phyloP scores from a whole-genome alignment of 805 yeast genomes.

The Metschnikowia rubicola region DNA sequence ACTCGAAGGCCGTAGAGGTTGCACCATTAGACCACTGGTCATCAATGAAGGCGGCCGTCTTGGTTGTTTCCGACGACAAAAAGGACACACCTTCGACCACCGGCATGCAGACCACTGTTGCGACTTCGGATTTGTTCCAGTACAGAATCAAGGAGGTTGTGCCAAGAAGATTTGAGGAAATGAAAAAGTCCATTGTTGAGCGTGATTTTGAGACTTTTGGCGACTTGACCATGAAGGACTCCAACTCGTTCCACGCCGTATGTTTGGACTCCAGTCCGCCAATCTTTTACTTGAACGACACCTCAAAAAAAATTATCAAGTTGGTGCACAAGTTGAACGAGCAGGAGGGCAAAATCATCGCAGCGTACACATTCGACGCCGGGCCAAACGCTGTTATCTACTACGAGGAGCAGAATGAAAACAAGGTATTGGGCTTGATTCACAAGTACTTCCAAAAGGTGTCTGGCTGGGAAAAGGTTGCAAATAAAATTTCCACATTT shows the following conservation, averaged over 20 bases:
- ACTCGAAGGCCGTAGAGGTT: constrained; percentile 90
- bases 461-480: constrained; percentile 61
- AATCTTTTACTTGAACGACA: constrained; percentile 49
- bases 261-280: constrained; percentile 96
- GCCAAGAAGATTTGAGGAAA: constrained; percentile 77
- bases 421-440: constrained; percentile 67
- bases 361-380: constrained; percentile 97
- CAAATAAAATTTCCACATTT: constrained; percentile 14
- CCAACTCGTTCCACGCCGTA: constrained; percentile 97
- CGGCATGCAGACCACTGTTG: constrained; percentile 95
- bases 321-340: constrained; percentile 65
- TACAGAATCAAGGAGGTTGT: constrained; percentile 79
- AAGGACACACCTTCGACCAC: constrained; percentile 93
- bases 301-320: constrained; percentile 21
- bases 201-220: constrained; percentile 81
- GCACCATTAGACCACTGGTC: constrained; percentile 91
- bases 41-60: constrained; percentile 79
- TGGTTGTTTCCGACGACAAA: constrained; percentile 89
- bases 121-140: constrained; percentile 81
- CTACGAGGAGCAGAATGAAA: constrained; percentile 74
- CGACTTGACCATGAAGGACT: constrained; percentile 90
- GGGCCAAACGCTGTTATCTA: constrained; percentile 98
- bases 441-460: constrained; percentile 55
- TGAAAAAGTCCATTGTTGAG: constrained; percentile 72
- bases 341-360: constrained; percentile 61